These are phyloP conservation scores for Colletotrichum spinosum DNA, from an alignment of 2,329 filamentous ascomycete species.

Conservation along the genomic window DNA sequence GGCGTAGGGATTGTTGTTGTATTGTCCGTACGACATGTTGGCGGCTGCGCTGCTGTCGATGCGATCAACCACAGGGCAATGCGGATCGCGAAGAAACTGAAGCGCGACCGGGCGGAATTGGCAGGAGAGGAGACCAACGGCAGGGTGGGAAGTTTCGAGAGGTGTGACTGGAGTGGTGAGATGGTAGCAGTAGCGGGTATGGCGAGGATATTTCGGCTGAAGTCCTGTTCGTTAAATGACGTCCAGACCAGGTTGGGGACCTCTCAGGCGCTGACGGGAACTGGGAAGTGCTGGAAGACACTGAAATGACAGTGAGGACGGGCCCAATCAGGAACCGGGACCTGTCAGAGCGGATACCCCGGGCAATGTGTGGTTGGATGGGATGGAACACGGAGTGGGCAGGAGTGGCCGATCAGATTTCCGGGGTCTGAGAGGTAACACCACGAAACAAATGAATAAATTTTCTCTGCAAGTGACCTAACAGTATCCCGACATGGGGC, in stretches of 20 bases:
- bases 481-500: too few relatives aligned
- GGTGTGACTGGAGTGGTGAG: constrained; percentile 12
- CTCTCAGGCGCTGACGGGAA: constrained; percentile 30
- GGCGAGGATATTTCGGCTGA: constrained; percentile 35
- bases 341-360: constrained; percentile 36
- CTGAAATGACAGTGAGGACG: constrained; percentile 34
- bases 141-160: background rate
- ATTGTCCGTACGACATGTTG: constrained; percentile 72
- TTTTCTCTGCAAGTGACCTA: too few relatives aligned
- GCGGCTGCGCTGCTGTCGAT: constrained; percentile 24
- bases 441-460: constrained; percentile 23
- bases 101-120: constrained; percentile 3
- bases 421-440: constrained; percentile 24
- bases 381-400: constrained; percentile 29
- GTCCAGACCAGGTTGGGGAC: constrained; percentile 22
- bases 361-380: constrained; percentile 36
- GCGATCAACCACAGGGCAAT: constrained; percentile 10
- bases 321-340: constrained; percentile 36
- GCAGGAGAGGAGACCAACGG: constrained; percentile 5
- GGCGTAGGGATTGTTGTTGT: constrained; percentile 74
- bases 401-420: constrained; percentile 34
- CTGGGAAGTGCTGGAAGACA: constrained; percentile 35
- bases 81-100: background rate
- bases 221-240: constrained; percentile 37
- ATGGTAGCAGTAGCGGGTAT: constrained; percentile 22